phyloP scores from a whole-genome alignment of 179 eudicot genomes.

The Heliamphora pulchella region DNA sequence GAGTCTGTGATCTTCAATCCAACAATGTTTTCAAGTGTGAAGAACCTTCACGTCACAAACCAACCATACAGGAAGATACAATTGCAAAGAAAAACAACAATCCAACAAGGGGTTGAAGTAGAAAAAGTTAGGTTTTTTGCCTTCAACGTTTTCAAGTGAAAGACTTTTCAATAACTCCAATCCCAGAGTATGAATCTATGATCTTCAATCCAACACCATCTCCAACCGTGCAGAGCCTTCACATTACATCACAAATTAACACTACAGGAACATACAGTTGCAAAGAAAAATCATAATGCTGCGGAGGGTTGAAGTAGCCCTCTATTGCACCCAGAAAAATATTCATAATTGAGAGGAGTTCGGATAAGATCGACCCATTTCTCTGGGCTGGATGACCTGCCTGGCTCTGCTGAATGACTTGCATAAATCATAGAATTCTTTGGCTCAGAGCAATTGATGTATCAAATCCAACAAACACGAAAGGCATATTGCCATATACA shows the following conservation, averaged over 20 bases:
- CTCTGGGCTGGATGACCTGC: neutral
- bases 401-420: neutral
- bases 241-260: neutral
- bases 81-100: too few species aligned
- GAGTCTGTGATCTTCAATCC: neutral
- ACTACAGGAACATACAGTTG: neutral
- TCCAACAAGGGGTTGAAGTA: too few species aligned
- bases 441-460: neutral
- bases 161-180: too few species aligned
- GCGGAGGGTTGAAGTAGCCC: neutral
- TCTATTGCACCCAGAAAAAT: neutral
- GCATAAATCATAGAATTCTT: neutral
- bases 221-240: neutral
- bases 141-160: too few species aligned
- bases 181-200: too few species aligned
- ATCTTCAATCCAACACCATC: neutral
- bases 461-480: slow-evolving; percentile 2
- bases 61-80: too few species aligned
- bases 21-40: neutral
- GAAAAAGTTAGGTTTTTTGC: too few species aligned
- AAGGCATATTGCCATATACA: neutral
- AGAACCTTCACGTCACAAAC: too few species aligned
- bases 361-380: neutral
- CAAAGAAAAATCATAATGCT: neutral
- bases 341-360: neutral